Evolutionary conservation across 768 basidiomycete genomes (phyloP), one percentile per base, ranked within the genome.

Genomic region (Termitomyces bulborhizus): DNA sequence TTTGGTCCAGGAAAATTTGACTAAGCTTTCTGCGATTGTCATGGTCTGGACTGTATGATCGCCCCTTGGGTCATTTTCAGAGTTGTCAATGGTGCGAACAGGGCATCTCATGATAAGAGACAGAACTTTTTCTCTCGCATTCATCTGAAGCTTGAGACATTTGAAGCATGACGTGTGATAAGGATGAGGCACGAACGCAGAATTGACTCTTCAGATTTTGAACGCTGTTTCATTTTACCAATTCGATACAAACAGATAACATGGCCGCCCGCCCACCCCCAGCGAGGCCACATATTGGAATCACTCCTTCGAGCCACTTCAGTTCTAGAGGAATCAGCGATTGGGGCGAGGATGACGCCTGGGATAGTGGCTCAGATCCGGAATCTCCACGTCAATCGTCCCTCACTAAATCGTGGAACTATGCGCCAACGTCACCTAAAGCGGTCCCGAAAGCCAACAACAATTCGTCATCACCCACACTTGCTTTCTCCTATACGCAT

Each of bases 341-440:
- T 51, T 87, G 88, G 86, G 86, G 73, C n/a, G 89, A 90, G 66
- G 90, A 92, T 65, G 90, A 93, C 66, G 88, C 82, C 45, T 93
- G 90, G 90, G 90, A 92, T 71, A 87, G 85, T 62, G 77, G 80
- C 50, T 91, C 89, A 16, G 90, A 92, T 71, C 84, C 84, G 45
- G 88, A 89, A 69, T 84, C 81, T 52, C 81, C 80, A 54, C 79
- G 76, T 61, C 80, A 76, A 55, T 77, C 78, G n/a, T 76, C 77
- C 9, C 62, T 79, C 42, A 67, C 76, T n/a, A 73, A 70, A 63
- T 69, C 76, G 16, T 78, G 76, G 77, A 73, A 63, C 59, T 71
- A 65, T 60, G 64, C 59, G 53, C 68, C 66, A 41, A 73, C 79
- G 21, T 71, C 78, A 18, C 82, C 87, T 13, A 82, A 75, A 58